Evolutionary conservation across 2,329 filamentous ascomycete species (phyloP), one percentile per base, ranked within the genome.

Genomic region (Neurospora crassa): DNA sequence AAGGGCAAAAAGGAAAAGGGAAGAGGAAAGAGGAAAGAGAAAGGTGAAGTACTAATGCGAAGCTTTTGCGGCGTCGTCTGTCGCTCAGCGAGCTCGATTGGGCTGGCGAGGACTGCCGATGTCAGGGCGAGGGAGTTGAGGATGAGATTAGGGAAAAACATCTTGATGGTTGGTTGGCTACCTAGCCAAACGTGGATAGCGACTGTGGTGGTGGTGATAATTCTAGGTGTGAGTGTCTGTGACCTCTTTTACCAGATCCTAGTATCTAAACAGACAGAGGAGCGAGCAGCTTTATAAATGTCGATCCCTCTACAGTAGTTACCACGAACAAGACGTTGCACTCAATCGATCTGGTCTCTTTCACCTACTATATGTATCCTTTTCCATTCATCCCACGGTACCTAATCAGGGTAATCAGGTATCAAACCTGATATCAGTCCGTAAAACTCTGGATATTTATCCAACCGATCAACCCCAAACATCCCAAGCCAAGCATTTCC

Each of bases 61-160:
- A 76, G 71, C 71, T 76, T 75, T 45, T 72, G 53, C 5, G 72
- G n/a, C 11, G n/a, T 45, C 0, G 42, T 59, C 45, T 76, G 75
- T 11, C 75, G 71, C 45, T 74, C 73, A 1, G 59, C 72, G 3
- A 76, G 63, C 63, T 73, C 53, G 12, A 74, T 69, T 4, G 72
- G 71, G 11, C 71, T 68, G 14, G 73, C 72, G n/a, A 70, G 3
- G 41, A 59, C 72, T 29, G 74, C 41, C 40, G 71, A 59, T 12
- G 71, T 73, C 59, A 75, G 67, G 70, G 72, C 63, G 10, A 71
- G 14, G 18, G 70, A 40, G 11, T 72, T 70, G 20, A 70, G 10
- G 67, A 76, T 29, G 14, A 75, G 37, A n/a, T 40, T 72, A 2
- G 71, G 69, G 24, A 74, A 11, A 42, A 71, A 71, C 75, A 76